These are phyloP conservation scores for Oryza glumipatula DNA, from an alignment of 176 grass and related monocot genomes.

Conservation along the genomic window DNA sequence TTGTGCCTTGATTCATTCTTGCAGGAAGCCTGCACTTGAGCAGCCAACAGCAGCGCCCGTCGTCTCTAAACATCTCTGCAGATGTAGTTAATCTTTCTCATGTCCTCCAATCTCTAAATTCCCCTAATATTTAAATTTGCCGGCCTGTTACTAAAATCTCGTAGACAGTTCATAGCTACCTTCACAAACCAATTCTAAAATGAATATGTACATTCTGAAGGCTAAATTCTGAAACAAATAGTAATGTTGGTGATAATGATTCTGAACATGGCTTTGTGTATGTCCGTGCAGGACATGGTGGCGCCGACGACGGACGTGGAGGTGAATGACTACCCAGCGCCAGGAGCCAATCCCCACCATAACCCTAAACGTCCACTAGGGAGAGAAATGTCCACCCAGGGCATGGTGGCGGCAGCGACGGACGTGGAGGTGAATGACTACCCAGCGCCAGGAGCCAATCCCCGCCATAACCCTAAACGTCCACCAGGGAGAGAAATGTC, in stretches of 20 bases:
- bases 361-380: too few species aligned
- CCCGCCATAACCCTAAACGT: too few species aligned
- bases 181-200: neutral
- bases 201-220: neutral
- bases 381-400: too few species aligned
- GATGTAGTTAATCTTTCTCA: constrained; percentile 1
- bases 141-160: too few species aligned
- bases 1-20: neutral
- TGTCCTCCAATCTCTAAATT: neutral
- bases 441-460: too few species aligned
- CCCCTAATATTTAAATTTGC: neutral
- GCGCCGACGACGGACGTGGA: too few species aligned
- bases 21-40: constrained; percentile 40
- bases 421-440: too few species aligned
- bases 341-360: too few species aligned
- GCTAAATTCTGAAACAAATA: neutral
- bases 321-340: too few species aligned
- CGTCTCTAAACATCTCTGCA: neutral
- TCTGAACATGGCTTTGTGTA: neutral
- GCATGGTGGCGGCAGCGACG: too few species aligned
- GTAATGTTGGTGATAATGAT: neutral
- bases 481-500: too few species aligned
- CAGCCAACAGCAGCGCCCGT: neutral
- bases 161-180: neutral
- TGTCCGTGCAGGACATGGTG: neutral